phyloP scores from a whole-genome alignment of 1,284 basidiomycete species.

The Bjerkandera adusta region DNA sequence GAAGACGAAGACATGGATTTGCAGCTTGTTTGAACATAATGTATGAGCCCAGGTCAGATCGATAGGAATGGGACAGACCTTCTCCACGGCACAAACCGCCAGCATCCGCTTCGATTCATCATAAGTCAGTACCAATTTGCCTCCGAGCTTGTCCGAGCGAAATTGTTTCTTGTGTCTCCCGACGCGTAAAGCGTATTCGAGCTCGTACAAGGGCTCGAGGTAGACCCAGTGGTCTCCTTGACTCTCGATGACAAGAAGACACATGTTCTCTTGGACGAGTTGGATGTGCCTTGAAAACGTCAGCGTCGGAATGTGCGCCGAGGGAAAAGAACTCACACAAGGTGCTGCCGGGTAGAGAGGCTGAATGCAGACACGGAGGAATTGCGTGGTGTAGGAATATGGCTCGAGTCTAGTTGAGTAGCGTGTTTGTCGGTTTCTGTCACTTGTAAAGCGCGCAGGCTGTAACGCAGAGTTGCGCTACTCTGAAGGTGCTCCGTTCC shows the following conservation, averaged over 20 bases:
- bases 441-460: conserved; percentile 37
- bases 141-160: conserved; percentile 44
- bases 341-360: conserved; percentile 30
- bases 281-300: conserved; percentile 31
- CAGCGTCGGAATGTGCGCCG: neutral
- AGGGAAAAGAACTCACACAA: conserved; percentile 32
- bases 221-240: conserved; percentile 33
- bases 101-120: conserved; percentile 49
- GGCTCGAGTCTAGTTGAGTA: conserved; percentile 35
- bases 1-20: conserved; percentile 43
- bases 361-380: conserved; percentile 27
- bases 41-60: neutral
- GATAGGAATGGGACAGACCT: conserved; percentile 28
- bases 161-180: conserved; percentile 32
- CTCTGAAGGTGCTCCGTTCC: conserved; percentile 18
- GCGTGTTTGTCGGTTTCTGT: conserved; percentile 40
- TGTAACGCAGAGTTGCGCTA: conserved; percentile 30
- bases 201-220: conserved; percentile 31
- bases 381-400: conserved; percentile 37
- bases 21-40: conserved; percentile 23
- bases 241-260: conserved; percentile 40
- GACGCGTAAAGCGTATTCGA: conserved; percentile 32
- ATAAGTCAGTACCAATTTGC: conserved; percentile 41
- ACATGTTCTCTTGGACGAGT: conserved; percentile 35
- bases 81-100: conserved; percentile 39